Conservation (phyloP, 352 stramenopile genomes). For the Globisporangium barbulae region DNA sequence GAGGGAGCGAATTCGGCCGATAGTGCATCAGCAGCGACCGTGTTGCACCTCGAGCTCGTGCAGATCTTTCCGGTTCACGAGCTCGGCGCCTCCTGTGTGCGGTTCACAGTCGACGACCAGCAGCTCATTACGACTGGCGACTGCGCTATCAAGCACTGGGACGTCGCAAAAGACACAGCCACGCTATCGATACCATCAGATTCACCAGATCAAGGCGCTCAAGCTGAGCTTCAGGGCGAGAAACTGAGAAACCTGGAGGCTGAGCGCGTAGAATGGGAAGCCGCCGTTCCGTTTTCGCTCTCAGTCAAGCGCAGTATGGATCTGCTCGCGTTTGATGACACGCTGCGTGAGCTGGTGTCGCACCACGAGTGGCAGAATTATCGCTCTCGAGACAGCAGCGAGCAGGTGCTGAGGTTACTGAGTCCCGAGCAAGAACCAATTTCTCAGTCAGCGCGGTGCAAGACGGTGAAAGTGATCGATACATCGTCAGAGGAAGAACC, state of each 20-base stretch:
- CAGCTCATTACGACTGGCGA: slow-evolving; percentile 40
- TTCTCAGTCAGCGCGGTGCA: neutral
- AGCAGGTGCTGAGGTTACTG: slow-evolving; percentile 14
- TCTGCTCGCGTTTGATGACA: slow-evolving; percentile 43
- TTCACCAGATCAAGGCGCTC: neutral
- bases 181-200: neutral
- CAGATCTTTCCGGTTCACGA: slow-evolving; percentile 42
- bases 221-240: neutral
- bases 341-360: slow-evolving; percentile 24
- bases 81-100: slow-evolving; percentile 24
- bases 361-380: slow-evolving; percentile 45
- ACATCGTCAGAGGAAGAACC: neutral
- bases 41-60: slow-evolving; percentile 23
- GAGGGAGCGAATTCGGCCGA: neutral
- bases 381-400: slow-evolving; percentile 2
- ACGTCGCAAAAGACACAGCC: slow-evolving; percentile 15
- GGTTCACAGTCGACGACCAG: slow-evolving; percentile 38
- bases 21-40: neutral
- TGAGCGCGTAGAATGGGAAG: slow-evolving; percentile 31
- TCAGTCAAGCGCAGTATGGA: slow-evolving; percentile 33
- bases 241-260: slow-evolving; percentile 2
- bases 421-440: slow-evolving; percentile 3
- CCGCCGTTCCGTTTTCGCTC: slow-evolving; percentile 34
- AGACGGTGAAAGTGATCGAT: neutral
- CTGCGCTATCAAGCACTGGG: slow-evolving; percentile 48